Evolutionary conservation across 2,329 filamentous ascomycete genomes (phyloP), one percentile per base, ranked within the genome.

Genomic region (Fusarium proliferatum): DNA sequence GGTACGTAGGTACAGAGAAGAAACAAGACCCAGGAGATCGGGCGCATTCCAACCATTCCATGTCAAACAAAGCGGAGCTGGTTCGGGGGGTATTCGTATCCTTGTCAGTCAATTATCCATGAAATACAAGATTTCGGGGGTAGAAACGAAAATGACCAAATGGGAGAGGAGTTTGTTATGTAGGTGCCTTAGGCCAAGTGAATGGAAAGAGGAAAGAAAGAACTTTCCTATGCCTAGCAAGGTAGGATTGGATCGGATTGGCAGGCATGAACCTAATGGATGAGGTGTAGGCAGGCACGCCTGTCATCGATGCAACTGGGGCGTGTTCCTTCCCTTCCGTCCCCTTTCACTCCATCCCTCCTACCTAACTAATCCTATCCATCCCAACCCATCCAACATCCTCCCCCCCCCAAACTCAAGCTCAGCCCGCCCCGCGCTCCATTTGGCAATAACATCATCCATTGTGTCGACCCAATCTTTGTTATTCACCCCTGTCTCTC

Each of bases 361-460:
- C 33, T 19, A 23, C 16, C 33, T 19, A 34, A 34, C 26, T 23
- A 30, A 34, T 30, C 21, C 19, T 26, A 39, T 53, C 33, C 23
- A 21, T 28, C 49, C 49, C 34, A 55, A 36, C 42, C 39, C 68
- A 72, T 74, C 69, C 49, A 62, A 17, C 41, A 49, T 66, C 41
- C 34, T 41, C 58, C 58, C 58, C 61, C 56, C 55, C 60, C 26
- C 26, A 58, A 58, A 61, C 58, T 56, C 71, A 77, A 67, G 58
- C 60, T 67, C 69, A 75, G 72, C 71, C 71, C 69, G 64, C 75
- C 75, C 71, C 65, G 72, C 75, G 73, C 67, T 63, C 51, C 65
- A 64, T 73, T 74, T 76, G 66, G 62, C 69, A 75, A 77, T 64
- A 77, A 76, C 75, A 77, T 77, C 75, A 77, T 77, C 64, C 75